Evolutionary conservation across 768 basidiomycete genomes (phyloP).

Genomic region (Pleurotus pulmonarius): DNA sequence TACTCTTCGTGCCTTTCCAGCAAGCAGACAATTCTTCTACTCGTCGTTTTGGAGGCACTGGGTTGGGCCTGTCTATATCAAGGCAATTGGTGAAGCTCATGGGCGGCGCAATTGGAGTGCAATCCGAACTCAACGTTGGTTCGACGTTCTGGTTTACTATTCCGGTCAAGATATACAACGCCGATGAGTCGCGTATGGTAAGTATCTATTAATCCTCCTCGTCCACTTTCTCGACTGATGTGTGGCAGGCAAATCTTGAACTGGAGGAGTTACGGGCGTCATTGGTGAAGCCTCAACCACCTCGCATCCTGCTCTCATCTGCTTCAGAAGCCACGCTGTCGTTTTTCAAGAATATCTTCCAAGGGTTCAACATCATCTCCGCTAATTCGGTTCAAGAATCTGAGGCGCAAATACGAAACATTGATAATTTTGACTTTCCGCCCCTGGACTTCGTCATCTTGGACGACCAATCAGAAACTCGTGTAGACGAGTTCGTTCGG

Average conservation of each 20-base stretch:
- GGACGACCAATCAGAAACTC: constrained; percentile 61
- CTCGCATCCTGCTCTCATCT: constrained; percentile 54
- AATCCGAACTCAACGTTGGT: constrained; percentile 59
- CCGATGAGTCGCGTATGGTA: constrained; percentile 57
- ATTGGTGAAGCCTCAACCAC: constrained; percentile 43
- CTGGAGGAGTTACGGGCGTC: constrained; percentile 42
- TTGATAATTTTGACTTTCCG: constrained; percentile 20
- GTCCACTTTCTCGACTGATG: constrained; percentile 2
- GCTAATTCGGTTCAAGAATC: constrained; percentile 44
- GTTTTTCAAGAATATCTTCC: constrained; percentile 54
- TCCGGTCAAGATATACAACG: constrained; percentile 55
- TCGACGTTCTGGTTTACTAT: constrained; percentile 75
- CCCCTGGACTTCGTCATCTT: constrained; percentile 62
- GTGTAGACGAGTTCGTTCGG: constrained; percentile 53
- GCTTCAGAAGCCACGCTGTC: constrained; percentile 53
- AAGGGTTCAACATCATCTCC: constrained; percentile 45
- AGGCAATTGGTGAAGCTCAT: constrained; percentile 73
- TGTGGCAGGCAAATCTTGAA: constrained; percentile 39
- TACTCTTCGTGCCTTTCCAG: constrained; percentile 71
- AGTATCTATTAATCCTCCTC: constrained; percentile 1
- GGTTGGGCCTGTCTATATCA: constrained; percentile 71
- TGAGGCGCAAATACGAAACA: constrained; percentile 33
- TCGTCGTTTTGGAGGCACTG: constrained; percentile 75
- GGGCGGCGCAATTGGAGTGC: constrained; percentile 69
- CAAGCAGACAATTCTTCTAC: constrained; percentile 80